Percentiles rank a stretch among this genome's conserved stretches.
These are phyloP conservation scores for Colletotrichum simmondsii DNA, from an alignment of 2,329 filamentous ascomycete species.

Conservation along the genomic window DNA sequence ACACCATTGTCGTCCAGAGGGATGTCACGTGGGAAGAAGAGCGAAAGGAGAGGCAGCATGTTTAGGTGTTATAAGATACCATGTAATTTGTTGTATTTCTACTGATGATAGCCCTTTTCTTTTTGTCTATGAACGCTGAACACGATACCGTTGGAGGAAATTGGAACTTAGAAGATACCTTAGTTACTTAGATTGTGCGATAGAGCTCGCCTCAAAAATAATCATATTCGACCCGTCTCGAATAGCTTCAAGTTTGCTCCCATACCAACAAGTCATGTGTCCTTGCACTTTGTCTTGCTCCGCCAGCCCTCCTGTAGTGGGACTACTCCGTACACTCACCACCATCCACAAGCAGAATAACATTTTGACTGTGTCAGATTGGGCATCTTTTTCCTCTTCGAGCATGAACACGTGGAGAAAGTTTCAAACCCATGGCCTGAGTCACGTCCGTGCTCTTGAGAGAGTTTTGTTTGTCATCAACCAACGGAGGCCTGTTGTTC, in stretches of 20 bases:
- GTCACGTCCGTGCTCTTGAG: background rate
- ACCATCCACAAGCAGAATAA: no score
- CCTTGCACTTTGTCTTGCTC: no score
- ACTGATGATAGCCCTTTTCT: background rate
- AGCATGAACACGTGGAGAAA: background rate
- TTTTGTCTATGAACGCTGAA: background rate
- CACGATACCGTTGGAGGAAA: no score
- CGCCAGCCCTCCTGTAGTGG: no score
- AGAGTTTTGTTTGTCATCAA: background rate
- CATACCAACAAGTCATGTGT: no score
- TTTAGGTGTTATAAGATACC: background rate
- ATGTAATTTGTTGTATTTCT: background rate
- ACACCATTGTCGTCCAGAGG: slow-evolving; percentile 8
- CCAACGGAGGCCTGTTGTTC: no score
- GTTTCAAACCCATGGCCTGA: background rate
- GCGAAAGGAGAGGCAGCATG: slow-evolving; percentile 9
- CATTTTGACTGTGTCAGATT: background rate
- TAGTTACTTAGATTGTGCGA: no score
- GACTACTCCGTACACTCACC: no score
- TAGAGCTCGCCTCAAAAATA: no score
- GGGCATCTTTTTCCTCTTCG: background rate
- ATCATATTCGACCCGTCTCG: no score
- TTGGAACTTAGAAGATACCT: no score
- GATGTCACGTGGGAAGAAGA: slow-evolving; percentile 25
- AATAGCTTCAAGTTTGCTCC: no score